These are phyloP conservation scores for Suillus fuscotomentosus DNA, from an alignment of 768 basidiomycete species.

Conservation along the genomic window DNA sequence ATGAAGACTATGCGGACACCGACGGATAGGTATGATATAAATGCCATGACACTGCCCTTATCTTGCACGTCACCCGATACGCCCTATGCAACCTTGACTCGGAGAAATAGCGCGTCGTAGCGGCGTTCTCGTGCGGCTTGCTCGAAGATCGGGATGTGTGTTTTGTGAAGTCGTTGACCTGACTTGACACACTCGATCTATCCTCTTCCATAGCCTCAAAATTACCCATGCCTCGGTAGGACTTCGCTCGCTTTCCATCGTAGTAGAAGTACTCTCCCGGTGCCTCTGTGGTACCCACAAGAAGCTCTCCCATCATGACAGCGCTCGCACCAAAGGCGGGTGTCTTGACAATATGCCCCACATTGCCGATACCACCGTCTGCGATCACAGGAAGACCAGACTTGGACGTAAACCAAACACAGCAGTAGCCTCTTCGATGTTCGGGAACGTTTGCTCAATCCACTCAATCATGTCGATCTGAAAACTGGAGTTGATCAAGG, in stretches of 20 bases:
- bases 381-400: slow-evolving; percentile 97
- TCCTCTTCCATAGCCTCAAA: slow-evolving; percentile 91
- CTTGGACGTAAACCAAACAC: slow-evolving; percentile 87
- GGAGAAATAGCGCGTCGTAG: slow-evolving; percentile 74
- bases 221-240: slow-evolving; percentile 97
- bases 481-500: slow-evolving; percentile 87
- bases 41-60: slow-evolving; percentile 92
- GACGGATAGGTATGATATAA: slow-evolving; percentile 79
- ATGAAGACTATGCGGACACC: slow-evolving; percentile 91
- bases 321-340: slow-evolving; percentile 90
- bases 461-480: slow-evolving; percentile 93
- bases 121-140: slow-evolving; percentile 79
- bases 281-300: slow-evolving; percentile 95
- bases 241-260: slow-evolving; percentile 97
- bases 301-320: slow-evolving; percentile 97
- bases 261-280: slow-evolving; percentile 99
- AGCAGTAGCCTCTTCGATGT: slow-evolving; percentile 89
- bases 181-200: slow-evolving; percentile 34
- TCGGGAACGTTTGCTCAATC: slow-evolving; percentile 84
- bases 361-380: slow-evolving; percentile 93
- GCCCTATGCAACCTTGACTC: slow-evolving; percentile 92
- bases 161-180: slow-evolving; percentile 37
- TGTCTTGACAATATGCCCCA: slow-evolving; percentile 98
- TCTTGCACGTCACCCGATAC: slow-evolving; percentile 97
- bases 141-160: slow-evolving; percentile 48